Base-by-base conservation (phyloP, 208 protist species). In the Wallacemonas collosoma region DNA sequence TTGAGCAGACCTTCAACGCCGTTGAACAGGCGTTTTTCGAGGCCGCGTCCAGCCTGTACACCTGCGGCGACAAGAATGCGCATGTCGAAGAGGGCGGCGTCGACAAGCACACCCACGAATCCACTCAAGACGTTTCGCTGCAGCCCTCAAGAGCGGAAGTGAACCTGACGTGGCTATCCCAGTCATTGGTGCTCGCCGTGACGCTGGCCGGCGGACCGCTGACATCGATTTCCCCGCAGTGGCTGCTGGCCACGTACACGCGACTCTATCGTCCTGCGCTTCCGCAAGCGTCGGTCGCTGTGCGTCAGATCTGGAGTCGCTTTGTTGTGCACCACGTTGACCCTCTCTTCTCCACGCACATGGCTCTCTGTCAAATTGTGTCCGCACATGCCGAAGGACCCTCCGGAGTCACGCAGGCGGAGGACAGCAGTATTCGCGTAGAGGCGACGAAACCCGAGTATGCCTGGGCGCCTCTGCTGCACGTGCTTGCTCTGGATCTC, bases 401-500 rank as follows among this genome's bases (percentile, higher is more conserved):
- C 26, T 26, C 26, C 26, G 26, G 26, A 26, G 26, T 26, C 26
- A 26, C 26, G 26, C 26, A 26, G 26, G 26, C 26, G 26, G 26
- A 26, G 26, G 26, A 0, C 26, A 26, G 26, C 26, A 26, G 26
- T 26, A 26, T 26, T 26, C 26, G 26, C 26, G 26, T 50, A 6
- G 53, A 57, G 15, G 53, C 5, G 1, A 57, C 2, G 53, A 7
- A 35, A 7, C 5, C 53, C 11, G 15, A 7, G 57, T 4, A 63
- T 3, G 36, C 43, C 6, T 65, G 60, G 60, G 41, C n/a, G 8
- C 4, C 41, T 6, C 60, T 65, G 60, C 60, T 65, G 40, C 60
- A 65, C 43, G 3, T 51, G 6, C 8, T 65, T 4, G 60, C 60
- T 4, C 3, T 65, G 7, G 60, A 65, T 51, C 60, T 65, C 41